Conservation (phyloP, 2,329 filamentous ascomycete genomes). For the Penicillium sp. region DNA sequence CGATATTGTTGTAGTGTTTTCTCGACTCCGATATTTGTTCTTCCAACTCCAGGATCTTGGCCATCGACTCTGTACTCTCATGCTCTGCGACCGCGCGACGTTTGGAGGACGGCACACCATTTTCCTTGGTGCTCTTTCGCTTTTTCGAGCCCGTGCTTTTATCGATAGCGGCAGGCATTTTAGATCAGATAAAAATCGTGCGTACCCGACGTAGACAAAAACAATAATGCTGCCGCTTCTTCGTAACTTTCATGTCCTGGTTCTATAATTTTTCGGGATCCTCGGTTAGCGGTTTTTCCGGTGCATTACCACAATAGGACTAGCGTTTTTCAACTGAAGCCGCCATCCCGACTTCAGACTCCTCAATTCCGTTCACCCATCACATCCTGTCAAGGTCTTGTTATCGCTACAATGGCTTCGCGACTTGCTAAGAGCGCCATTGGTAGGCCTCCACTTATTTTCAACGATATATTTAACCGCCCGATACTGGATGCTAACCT, state of each 20-base stretch:
- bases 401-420: conserved; percentile 87
- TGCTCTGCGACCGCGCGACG: conserved; percentile 54
- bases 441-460: conserved; percentile 67
- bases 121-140: conserved; percentile 44
- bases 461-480: conserved; percentile 21
- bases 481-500: conserved; percentile 39
- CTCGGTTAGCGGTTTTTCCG: conserved; percentile 43
- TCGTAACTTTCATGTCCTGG: conserved; percentile 2
- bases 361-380: conserved; percentile 46
- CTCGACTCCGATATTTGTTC: conserved; percentile 81
- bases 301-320: conserved; percentile 30
- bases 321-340: conserved; percentile 46
- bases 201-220: conserved; percentile 5
- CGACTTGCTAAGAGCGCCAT: conserved; percentile 94
- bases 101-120: conserved; percentile 45
- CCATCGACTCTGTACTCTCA: conserved; percentile 59
- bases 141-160: conserved; percentile 41
- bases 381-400: conserved; percentile 56
- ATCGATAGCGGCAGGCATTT: conserved; percentile 36
- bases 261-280: conserved; percentile 28
- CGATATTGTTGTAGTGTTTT: conserved; percentile 91
- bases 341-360: conserved; percentile 47
- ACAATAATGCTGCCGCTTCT: neutral
- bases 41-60: conserved; percentile 76
- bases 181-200: conserved; percentile 32